Evolutionary conservation across 768 basidiomycete species (phyloP).

Genomic region (Leucocoprinus sp.): DNA sequence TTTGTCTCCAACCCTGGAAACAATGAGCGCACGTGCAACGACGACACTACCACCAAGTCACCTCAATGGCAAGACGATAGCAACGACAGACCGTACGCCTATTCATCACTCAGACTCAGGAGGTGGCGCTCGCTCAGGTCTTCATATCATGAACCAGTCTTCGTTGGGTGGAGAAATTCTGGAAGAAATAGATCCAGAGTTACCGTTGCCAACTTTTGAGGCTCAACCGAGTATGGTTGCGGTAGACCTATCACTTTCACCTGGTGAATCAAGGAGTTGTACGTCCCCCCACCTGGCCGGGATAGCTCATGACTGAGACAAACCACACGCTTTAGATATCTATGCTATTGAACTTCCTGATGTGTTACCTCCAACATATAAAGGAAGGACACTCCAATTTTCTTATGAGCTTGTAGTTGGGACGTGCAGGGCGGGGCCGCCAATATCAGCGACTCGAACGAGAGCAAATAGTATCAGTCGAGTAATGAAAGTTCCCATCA

Average conservation of each 20-base stretch:
- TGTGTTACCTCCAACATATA: conserved; percentile 84
- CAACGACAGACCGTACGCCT: neutral
- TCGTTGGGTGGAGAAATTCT: conserved; percentile 5
- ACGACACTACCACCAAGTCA: neutral
- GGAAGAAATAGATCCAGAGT: conserved; percentile 42
- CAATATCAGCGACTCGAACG: conserved; percentile 19
- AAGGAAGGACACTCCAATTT: conserved; percentile 76
- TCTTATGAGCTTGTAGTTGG: conserved; percentile 89
- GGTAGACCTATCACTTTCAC: conserved; percentile 72
- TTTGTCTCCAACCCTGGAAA: conserved; percentile 1
- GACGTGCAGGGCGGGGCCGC: conserved; percentile 57
- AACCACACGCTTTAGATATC: conserved; percentile 45
- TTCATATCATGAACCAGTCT: conserved; percentile 10
- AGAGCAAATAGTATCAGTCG: conserved; percentile 51
- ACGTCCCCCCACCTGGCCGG: conserved; percentile 23
- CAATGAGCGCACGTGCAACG: conserved; percentile 1
- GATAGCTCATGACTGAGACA: conserved; percentile 2
- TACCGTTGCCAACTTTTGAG: conserved; percentile 77
- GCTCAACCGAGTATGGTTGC: conserved; percentile 83
- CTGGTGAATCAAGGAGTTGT: conserved; percentile 86
- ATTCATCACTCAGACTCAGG: neutral
- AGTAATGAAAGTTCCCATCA: conserved; percentile 86
- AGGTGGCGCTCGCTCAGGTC: conserved; percentile 17
- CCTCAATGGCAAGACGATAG: neutral
- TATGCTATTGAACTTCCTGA: conserved; percentile 73